phyloP scores from a whole-genome alignment of 805 yeast genomes.

The Candida silvicultrix region DNA sequence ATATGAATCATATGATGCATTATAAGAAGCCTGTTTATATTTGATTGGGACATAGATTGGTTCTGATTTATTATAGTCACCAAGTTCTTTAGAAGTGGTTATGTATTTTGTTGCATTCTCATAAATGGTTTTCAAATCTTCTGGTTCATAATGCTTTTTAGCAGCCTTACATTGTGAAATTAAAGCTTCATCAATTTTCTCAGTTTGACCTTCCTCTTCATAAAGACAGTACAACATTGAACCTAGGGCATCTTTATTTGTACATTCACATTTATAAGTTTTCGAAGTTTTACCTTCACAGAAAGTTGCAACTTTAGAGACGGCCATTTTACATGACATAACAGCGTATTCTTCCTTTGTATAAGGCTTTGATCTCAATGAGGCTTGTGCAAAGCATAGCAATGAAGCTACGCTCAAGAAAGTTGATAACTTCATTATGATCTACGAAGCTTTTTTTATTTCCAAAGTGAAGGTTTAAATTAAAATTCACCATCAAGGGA shows the following conservation, averaged over 20 bases:
- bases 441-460: too few species aligned
- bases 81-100: conserved; percentile 22
- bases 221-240: conserved; percentile 16
- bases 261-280: conserved; percentile 13
- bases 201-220: conserved; percentile 1
- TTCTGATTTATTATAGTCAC: conserved; percentile 26
- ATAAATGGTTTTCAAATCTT: conserved; percentile 27
- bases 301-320: conserved; percentile 8
- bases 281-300: conserved; percentile 7
- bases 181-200: conserved; percentile 5
- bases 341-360: background rate
- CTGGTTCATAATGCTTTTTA: conserved; percentile 22
- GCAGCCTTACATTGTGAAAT: conserved; percentile 15
- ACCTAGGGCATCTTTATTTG: conserved; percentile 11
- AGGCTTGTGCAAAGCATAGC: background rate
- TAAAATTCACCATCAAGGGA: too few species aligned
- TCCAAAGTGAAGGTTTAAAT: too few species aligned
- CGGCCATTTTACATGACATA: conserved; percentile 10
- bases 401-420: background rate
- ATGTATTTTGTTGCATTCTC: conserved; percentile 34
- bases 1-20: conserved; percentile 14
- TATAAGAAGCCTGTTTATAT: conserved; percentile 20
- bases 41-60: conserved; percentile 28
- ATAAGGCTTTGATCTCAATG: background rate
- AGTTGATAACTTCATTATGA: background rate